phyloP scores from a whole-genome alignment of 495 filamentous ascomycete genomes.

The Xylaria telfairii region DNA sequence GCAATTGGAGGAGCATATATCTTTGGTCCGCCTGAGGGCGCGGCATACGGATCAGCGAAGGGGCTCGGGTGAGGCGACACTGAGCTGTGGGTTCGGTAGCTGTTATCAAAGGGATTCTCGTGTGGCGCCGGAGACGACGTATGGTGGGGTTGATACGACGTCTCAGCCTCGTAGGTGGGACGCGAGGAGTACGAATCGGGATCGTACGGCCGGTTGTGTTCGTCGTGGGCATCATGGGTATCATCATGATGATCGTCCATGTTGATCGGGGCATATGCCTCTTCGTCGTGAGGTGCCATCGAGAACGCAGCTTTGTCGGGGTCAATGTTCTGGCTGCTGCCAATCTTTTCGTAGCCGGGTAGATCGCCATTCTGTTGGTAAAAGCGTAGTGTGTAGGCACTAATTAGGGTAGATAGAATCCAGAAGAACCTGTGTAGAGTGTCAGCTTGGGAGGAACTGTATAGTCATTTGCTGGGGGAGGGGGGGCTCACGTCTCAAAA shows the following conservation, averaged over 20 bases:
- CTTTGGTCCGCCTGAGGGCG: slow-evolving; percentile 28
- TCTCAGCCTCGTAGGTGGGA: slow-evolving; percentile 37
- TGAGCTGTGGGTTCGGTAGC: slow-evolving; percentile 40
- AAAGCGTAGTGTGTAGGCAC: slow-evolving; percentile 77
- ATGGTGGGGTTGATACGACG: slow-evolving; percentile 37
- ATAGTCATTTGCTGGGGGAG: neutral
- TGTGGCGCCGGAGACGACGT: slow-evolving; percentile 40
- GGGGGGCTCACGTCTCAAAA: slow-evolving; percentile 73
- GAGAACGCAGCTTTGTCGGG: slow-evolving; percentile 65
- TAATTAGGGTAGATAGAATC: slow-evolving; percentile 71
- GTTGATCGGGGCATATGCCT: slow-evolving; percentile 55
- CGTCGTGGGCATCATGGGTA: slow-evolving; percentile 30
- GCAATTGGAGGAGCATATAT: slow-evolving; percentile 47
- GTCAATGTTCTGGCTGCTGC: slow-evolving; percentile 60
- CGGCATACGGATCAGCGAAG: slow-evolving; percentile 43
- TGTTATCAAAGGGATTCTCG: slow-evolving; percentile 52
- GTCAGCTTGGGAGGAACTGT: slow-evolving; percentile 14
- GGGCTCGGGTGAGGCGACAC: slow-evolving; percentile 36
- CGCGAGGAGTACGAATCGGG: slow-evolving; percentile 43
- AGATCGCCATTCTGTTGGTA: slow-evolving; percentile 78
- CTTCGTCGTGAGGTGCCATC: slow-evolving; percentile 61
- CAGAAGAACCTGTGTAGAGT: slow-evolving; percentile 69
- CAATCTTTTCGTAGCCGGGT: slow-evolving; percentile 67
- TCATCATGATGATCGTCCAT: slow-evolving; percentile 50
- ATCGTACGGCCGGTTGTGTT: slow-evolving; percentile 36